These are phyloP conservation scores for Ceratorhiza oryzae-sativae DNA, from an alignment of 1,284 basidiomycete genomes.

Conservation along the genomic window DNA sequence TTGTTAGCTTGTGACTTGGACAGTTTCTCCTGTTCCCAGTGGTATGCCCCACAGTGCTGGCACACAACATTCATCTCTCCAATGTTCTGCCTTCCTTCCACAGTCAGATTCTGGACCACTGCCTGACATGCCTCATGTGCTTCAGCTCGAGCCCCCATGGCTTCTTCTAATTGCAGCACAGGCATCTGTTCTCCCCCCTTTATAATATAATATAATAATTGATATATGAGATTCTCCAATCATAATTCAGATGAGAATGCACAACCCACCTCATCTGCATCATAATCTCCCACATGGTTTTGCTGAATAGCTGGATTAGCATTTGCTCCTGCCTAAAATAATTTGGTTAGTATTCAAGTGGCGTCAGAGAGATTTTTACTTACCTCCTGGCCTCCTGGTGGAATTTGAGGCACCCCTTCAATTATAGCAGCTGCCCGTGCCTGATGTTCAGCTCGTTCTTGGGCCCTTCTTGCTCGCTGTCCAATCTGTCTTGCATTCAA, in stretches of 20 bases:
- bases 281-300: no score
- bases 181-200: neutral
- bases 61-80: neutral
- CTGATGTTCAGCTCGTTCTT: neutral
- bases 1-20: neutral
- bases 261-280: no score
- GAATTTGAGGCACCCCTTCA: neutral
- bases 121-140: neutral
- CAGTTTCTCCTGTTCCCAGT: constrained; percentile 2
- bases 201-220: no score
- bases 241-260: no score
- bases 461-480: neutral
- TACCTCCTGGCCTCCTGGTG: neutral
- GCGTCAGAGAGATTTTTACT: neutral
- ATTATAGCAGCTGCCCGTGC: neutral
- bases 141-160: neutral
- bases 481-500: neutral
- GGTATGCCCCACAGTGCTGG: neutral
- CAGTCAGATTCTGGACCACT: neutral
- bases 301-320: no score
- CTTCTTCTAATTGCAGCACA: neutral
- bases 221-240: no score
- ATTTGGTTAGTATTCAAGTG: neutral
- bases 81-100: neutral
- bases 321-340: neutral